phyloP scores from a whole-genome alignment of 2,329 filamentous ascomycete genomes.

The Graphiopsis chlorocephala region DNA sequence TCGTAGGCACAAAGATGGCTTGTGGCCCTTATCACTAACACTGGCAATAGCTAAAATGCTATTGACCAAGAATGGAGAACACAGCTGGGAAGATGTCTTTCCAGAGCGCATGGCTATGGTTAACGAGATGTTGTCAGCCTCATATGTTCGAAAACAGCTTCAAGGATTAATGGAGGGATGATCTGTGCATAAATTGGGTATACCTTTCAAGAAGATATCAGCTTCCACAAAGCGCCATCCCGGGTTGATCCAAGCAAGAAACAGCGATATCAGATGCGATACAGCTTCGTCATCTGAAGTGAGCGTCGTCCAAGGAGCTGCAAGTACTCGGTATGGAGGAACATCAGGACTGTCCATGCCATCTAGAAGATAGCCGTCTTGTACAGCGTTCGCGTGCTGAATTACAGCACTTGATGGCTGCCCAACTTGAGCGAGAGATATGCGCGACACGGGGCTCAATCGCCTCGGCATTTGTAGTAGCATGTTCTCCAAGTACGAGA shows the following conservation, averaged over 20 bases:
- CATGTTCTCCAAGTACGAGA: neutral
- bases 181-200: neutral
- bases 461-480: neutral
- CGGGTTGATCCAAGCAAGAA: constrained; percentile 20
- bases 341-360: neutral
- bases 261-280: constrained; percentile 18
- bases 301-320: constrained; percentile 14
- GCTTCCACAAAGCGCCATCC: constrained; percentile 20
- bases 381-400: neutral
- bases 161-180: neutral
- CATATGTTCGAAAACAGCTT: neutral
- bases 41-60: constrained; percentile 18
- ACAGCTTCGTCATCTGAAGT: constrained; percentile 15
- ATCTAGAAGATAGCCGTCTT: neutral
- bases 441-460: neutral
- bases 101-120: constrained; percentile 16
- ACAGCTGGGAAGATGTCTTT: constrained; percentile 1
- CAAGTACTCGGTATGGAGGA: constrained; percentile 8
- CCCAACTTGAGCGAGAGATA: too few relatives aligned
- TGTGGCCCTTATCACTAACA: neutral
- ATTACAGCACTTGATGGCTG: neutral
- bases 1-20: too few relatives aligned
- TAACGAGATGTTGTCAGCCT: neutral
- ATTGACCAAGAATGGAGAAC: constrained; percentile 19
- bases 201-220: constrained; percentile 19